These are phyloP conservation scores for Cytospora piceicola DNA, from an alignment of 2,329 filamentous ascomycete genomes.

Conservation along the genomic window DNA sequence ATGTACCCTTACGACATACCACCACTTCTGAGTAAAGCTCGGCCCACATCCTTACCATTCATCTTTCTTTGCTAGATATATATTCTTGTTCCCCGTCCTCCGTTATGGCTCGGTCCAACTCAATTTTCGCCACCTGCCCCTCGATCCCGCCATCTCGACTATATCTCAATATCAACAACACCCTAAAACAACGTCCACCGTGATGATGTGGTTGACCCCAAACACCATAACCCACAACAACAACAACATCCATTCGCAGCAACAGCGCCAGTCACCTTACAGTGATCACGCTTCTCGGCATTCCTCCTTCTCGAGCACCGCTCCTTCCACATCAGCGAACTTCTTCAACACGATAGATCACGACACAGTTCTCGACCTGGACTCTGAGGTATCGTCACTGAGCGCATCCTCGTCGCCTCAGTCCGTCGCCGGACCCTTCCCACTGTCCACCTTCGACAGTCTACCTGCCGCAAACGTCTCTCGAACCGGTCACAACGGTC, in stretches of 20 bases:
- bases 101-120: conserved; percentile 10
- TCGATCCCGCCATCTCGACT: conserved; percentile 3
- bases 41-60: conserved; percentile 14
- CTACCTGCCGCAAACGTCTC: conserved; percentile 38
- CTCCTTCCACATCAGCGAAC: conserved; percentile 15
- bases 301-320: conserved; percentile 2
- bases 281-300: conserved; percentile 18
- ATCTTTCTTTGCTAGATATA: conserved; percentile 16
- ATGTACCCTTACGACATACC: conserved; percentile 23
- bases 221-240: conserved; percentile 33
- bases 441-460: conserved; percentile 42
- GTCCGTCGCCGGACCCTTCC: conserved; percentile 35
- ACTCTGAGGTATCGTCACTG: conserved; percentile 32
- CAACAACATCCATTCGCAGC: conserved; percentile 28
- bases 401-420: conserved; percentile 40
- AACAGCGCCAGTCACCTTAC: conserved; percentile 33
- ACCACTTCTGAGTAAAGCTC: conserved; percentile 22
- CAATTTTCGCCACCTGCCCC: conserved; percentile 25
- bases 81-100: conserved; percentile 25
- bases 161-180: not conserved
- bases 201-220: conserved; percentile 28
- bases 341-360: conserved; percentile 30
- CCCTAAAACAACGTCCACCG: conserved; percentile 7
- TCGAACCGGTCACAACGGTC: conserved; percentile 22
- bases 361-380: conserved; percentile 33